A percentile compares a stretch with the other conserved stretches of the same genome.
phyloP scores from a whole-genome alignment of 495 filamentous ascomycete species.

The Penicillium malachiteum region DNA sequence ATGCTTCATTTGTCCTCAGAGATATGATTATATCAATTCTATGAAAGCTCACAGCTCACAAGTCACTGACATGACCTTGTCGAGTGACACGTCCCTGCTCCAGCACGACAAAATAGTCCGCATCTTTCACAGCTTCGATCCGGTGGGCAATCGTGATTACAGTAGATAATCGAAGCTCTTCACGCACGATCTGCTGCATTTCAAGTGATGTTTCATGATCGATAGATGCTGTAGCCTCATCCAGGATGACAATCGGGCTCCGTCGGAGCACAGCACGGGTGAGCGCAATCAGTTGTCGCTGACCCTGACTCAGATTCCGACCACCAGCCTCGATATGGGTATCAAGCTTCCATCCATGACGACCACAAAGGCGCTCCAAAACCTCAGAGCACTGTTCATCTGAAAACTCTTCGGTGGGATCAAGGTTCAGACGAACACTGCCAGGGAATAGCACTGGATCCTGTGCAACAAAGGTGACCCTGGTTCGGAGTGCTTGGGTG shows the following conservation, averaged over 20 bases:
- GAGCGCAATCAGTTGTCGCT: slow-evolving; percentile 61
- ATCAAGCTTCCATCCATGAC: slow-evolving; percentile 53
- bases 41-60: neutral
- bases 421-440: slow-evolving; percentile 58
- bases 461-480: slow-evolving; percentile 64
- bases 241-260: slow-evolving; percentile 62
- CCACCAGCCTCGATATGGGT: slow-evolving; percentile 59
- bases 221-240: slow-evolving; percentile 85
- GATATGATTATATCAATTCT: too few relatives aligned
- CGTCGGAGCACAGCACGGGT: slow-evolving; percentile 56
- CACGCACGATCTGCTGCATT: slow-evolving; percentile 72
- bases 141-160: slow-evolving; percentile 88
- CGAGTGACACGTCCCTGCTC: slow-evolving; percentile 58
- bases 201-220: slow-evolving; percentile 73
- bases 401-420: slow-evolving; percentile 46
- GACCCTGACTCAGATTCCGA: slow-evolving; percentile 59
- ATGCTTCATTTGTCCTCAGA: too few relatives aligned
- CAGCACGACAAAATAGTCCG: slow-evolving; percentile 69
- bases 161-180: slow-evolving; percentile 74
- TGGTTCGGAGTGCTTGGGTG: slow-evolving; percentile 56
- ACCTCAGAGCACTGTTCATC: slow-evolving; percentile 52
- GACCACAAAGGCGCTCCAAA: slow-evolving; percentile 48
- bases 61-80: slow-evolving; percentile 31
- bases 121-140: slow-evolving; percentile 74
- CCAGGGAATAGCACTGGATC: slow-evolving; percentile 65